phyloP scores from a whole-genome alignment of 73 alveolate genomes.

The Paramecium sexaurelia region DNA sequence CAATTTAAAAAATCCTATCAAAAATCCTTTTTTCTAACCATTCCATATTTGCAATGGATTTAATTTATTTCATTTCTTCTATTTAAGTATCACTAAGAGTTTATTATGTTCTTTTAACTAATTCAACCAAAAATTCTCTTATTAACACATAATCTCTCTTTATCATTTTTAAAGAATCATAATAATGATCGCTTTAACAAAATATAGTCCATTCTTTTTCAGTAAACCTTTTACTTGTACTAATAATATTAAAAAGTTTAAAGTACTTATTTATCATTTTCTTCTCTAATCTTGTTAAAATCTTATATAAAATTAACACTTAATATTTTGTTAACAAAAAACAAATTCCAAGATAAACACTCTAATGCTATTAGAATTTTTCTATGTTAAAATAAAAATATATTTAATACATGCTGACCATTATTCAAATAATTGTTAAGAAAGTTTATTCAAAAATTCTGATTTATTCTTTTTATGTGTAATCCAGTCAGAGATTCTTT shows the following conservation, averaged over 20 bases:
- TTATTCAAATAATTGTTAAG: background rate
- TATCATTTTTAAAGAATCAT: background rate
- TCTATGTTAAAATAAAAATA: background rate
- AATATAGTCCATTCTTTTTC: background rate
- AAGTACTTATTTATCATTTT: background rate
- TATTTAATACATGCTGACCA: background rate
- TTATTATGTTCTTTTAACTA: background rate
- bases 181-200: background rate
- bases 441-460: background rate
- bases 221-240: background rate
- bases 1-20: background rate
- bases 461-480: constrained; percentile 10
- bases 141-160: constrained; percentile 7
- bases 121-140: background rate
- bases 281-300: background rate
- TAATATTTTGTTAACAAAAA: constrained; percentile 26
- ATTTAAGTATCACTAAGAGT: background rate
- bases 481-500: background rate
- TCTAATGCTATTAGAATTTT: background rate
- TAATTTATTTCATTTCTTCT: background rate
- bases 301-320: background rate
- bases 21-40: background rate
- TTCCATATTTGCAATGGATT: background rate
- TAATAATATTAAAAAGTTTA: background rate
- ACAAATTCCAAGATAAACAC: background rate